These are phyloP conservation scores for Aulographum hederae DNA, from an alignment of 2,329 filamentous ascomycete species.

Conservation along the genomic window DNA sequence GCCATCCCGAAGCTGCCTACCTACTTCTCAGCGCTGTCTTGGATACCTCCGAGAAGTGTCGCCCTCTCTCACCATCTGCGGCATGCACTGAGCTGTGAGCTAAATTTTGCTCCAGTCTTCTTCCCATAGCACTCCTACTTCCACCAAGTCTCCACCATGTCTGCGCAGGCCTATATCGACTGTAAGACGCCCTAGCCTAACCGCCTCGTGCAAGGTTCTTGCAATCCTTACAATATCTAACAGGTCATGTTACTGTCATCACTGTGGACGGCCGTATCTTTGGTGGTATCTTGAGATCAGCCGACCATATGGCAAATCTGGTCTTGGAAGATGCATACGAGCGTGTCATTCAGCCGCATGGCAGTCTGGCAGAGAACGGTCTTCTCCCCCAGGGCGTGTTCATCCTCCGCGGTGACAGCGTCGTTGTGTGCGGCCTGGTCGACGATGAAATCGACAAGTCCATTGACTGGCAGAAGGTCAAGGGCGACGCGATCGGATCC, in stretches of 20 bases:
- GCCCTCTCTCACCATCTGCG: too few species aligned
- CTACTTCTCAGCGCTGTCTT: too few species aligned
- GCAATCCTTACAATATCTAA: too few species aligned
- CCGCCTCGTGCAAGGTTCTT: too few species aligned
- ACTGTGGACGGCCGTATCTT: conserved; percentile 78
- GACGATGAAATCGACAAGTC: conserved; percentile 77
- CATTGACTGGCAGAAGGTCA: conserved; percentile 86
- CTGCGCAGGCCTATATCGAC: too few species aligned
- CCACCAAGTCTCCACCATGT: too few species aligned
- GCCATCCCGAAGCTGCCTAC: too few species aligned
- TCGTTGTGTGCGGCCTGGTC: conserved; percentile 74
- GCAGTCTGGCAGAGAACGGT: conserved; percentile 65
- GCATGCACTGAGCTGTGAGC: too few species aligned
- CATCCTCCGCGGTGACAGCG: conserved; percentile 84
- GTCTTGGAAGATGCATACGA: conserved; percentile 72
- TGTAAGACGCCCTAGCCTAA: too few species aligned
- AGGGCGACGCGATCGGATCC: conserved; percentile 63
- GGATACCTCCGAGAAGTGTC: too few species aligned
- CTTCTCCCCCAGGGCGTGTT: conserved; percentile 77
- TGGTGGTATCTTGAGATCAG: conserved; percentile 60
- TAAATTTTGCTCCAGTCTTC: too few species aligned
- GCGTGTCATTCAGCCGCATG: conserved; percentile 70
- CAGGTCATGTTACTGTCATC: conserved; percentile 82
- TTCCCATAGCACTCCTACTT: too few species aligned
- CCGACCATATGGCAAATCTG: conserved; percentile 84